Base-by-base conservation (phyloP, 2,329 filamentous ascomycete genomes). In the Tolypocladium guangdongense region DNA sequence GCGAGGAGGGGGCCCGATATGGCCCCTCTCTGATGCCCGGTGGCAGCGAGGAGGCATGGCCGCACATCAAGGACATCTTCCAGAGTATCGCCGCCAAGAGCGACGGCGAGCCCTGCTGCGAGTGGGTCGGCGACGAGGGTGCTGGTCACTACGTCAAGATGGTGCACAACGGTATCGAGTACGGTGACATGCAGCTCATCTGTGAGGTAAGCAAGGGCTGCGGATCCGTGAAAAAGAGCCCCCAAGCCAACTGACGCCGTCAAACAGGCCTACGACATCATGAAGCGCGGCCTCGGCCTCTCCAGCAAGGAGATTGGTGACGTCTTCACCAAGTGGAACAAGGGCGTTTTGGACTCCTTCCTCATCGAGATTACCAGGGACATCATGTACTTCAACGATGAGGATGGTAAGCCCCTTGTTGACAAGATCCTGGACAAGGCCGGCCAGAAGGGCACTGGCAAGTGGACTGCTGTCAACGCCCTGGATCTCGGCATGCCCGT, bases 91-190 rank as follows among this genome's bases (percentile, higher is more conserved):
- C 93, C 60, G 93, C 93, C 74, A 97, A 99, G 85, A 95, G 88
- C 74, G 92, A 96, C 68, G 86, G 86, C 67, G 93, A 99, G 82
- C 78, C 93, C 62, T 99, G 93, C 85, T 99, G 93, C 71, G 93
- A 99, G 77, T 99, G 93, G 93, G 93, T 99, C 66, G 93, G 93
- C 78, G 93, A 97, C 77, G 90, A 97, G 75, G 93, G 93, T 84
- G 89, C 93, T 77, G 93, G 93, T 66, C 93, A 99, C 86, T 99
- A 96, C 82, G 92, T 99, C 81, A 99, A 99, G 88, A 99, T 99
- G 93, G 93, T 99, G 60, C 93, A 99, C 87, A 99, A 99, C 78
- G 93, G 93, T 83, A 99, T 99, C 67, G 93, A 99, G 80, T 99
- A 99, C 73, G 93, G 93, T 84, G 93, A 99, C 79, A 99, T 99